Evolutionary conservation across 345 rosid species (phyloP).

Genomic region (Aethionema arabicum): DNA sequence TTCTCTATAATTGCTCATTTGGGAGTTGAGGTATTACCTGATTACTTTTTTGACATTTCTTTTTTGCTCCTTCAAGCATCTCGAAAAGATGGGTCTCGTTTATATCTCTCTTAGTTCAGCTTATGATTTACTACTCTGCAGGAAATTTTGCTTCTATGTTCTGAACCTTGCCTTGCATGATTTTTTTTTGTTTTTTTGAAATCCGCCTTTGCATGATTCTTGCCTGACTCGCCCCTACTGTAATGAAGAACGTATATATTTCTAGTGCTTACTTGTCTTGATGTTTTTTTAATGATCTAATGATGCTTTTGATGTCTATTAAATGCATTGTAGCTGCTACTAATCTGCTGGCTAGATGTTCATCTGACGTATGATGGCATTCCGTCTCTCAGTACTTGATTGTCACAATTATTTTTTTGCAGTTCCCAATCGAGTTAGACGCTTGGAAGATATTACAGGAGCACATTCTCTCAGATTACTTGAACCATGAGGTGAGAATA

Average conservation of each 20-base stretch:
- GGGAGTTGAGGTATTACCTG: conserved; percentile 72
- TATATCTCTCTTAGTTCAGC: conserved; percentile 18
- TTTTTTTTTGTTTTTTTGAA: too few species aligned
- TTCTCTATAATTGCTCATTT: conserved; percentile 80
- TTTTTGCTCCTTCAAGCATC: background rate
- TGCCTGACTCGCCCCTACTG: conserved; percentile 22
- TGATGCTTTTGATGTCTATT: conserved; percentile 10
- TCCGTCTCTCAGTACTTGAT: conserved; percentile 25
- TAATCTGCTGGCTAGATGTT: conserved; percentile 15
- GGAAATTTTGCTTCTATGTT: background rate
- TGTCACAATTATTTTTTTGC: conserved; percentile 30
- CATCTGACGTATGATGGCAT: conserved; percentile 14
- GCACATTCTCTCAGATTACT: conserved; percentile 78
- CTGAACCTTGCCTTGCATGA: too few species aligned
- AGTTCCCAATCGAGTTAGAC: conserved; percentile 87
- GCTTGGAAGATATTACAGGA: conserved; percentile 77
- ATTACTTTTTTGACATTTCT: conserved; percentile 11
- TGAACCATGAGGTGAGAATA: conserved; percentile 66
- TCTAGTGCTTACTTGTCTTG: conserved; percentile 3
- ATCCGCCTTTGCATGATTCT: conserved; percentile 14
- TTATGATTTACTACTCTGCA: conserved; percentile 6
- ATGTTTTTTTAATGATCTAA: conserved; percentile 6
- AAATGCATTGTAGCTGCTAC: conserved; percentile 15
- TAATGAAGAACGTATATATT: conserved; percentile 8
- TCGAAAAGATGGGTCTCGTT: conserved; percentile 4